These are phyloP conservation scores for Nectriaceae sp. DNA, from an alignment of 2,329 filamentous ascomycete genomes.

Conservation along the genomic window DNA sequence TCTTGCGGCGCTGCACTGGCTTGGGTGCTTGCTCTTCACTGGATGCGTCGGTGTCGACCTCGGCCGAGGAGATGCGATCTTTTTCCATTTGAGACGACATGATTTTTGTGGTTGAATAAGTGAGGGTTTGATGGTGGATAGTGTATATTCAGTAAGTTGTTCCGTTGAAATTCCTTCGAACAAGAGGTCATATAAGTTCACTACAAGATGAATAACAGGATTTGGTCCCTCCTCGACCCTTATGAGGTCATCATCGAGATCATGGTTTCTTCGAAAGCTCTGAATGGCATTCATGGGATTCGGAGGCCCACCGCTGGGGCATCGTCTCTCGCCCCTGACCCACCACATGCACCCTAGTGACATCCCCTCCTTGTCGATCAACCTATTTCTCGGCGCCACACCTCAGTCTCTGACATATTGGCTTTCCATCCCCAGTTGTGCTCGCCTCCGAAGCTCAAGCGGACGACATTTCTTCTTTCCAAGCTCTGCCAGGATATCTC, in stretches of 20 bases:
- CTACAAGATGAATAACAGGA: slow-evolving; percentile 28
- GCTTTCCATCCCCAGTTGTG: slow-evolving; percentile 49
- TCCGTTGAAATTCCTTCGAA: background rate
- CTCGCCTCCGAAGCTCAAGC: slow-evolving; percentile 40
- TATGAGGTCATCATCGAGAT: slow-evolving; percentile 33
- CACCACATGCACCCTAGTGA: slow-evolving; percentile 1
- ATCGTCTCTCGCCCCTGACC: background rate
- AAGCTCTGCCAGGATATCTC: slow-evolving; percentile 28
- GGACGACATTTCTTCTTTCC: slow-evolving; percentile 35
- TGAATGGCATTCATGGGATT: slow-evolving; percentile 1
- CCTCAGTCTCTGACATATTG: slow-evolving; percentile 42
- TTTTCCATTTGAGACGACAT: slow-evolving; percentile 29
- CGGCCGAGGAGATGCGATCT: slow-evolving; percentile 27
- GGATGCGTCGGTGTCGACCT: slow-evolving; percentile 24
- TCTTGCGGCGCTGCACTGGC: slow-evolving; percentile 27
- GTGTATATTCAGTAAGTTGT: background rate
- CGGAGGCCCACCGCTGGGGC: background rate
- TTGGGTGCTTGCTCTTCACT: slow-evolving; percentile 23
- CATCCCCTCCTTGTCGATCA: slow-evolving; percentile 5
- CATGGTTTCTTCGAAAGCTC: slow-evolving; percentile 10
- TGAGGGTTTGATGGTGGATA: background rate
- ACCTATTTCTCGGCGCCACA: background rate
- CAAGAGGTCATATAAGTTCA: slow-evolving; percentile 25
- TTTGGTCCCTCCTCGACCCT: slow-evolving; percentile 18
- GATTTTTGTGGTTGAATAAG: background rate